Evolutionary conservation across 768 basidiomycete genomes (phyloP), one percentile per base, ranked within the genome.

Genomic region (Rhodotorula toruloides): DNA sequence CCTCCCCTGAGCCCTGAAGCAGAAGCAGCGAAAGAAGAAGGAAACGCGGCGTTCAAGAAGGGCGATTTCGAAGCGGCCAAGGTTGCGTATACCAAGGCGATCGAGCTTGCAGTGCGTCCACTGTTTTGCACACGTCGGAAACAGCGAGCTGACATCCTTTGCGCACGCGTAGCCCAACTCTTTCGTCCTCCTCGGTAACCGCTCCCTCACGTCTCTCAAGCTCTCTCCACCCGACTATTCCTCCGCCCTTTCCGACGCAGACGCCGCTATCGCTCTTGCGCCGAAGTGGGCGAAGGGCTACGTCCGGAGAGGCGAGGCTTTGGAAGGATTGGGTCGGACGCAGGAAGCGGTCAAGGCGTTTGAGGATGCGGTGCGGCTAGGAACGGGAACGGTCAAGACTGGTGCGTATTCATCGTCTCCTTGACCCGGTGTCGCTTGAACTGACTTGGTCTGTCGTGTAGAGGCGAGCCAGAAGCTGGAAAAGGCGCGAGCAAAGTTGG

Each of bases 251-350:
- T 7, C 42, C 25, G 70, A 71, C 49, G 65, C 70, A 14, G 54
- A 60, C 3, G 29, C 39, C 3, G 70, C 70, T 9, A 21, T 60
- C 32, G 10, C 25, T 11, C 53, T 71, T 16, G 50, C 61, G 6
- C 70, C 70, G 40, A 43, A 34, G 0, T 71, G 70, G 70, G 70
- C 65, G 0, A 71, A 71, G 50, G 70, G 65, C 0, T 58, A 57
- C 44, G 70, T 71, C 2, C 54, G 65, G 9, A 14, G 46, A 3
- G 70, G 70, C 7, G 70, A 71, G 27, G 65, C 70, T 8, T 52
- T 71, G 14, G 61, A 50, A 27, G 68, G 61, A 19, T 32, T 70
- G 14, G 47, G 17, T 40, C 46, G 53, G 48, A 5, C 14, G 19
- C 36, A 32, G 27, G 52, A 66, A 21, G 68, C 64, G 48, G 47